Conservation (phyloP, 148 eudicot genomes). For the Nyssa sinensis region DNA sequence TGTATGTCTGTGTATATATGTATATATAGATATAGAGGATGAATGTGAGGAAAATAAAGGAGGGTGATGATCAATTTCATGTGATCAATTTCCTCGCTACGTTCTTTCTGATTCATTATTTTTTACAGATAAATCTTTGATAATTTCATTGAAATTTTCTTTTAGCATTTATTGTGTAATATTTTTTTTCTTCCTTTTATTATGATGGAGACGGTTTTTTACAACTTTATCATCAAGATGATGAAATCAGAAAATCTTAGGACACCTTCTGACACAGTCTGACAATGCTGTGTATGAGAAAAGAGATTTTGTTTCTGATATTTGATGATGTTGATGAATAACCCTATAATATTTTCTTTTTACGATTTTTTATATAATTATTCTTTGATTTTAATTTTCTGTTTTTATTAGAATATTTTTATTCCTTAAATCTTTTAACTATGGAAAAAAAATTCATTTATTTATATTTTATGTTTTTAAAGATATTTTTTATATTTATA, state of each 20-base stretch:
- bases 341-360: no score
- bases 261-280: slow-evolving; percentile 43
- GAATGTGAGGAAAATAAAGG: slow-evolving; percentile 18
- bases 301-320: slow-evolving; percentile 25
- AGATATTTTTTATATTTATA: no score
- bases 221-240: slow-evolving; percentile 14
- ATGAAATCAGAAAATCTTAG: slow-evolving; percentile 38
- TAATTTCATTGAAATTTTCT: background rate
- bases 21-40: background rate
- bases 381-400: no score
- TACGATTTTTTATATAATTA: no score
- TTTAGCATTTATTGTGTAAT: background rate
- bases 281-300: slow-evolving; percentile 37
- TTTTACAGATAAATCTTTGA: background rate
- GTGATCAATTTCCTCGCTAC: slow-evolving; percentile 29
- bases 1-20: background rate
- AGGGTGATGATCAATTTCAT: slow-evolving; percentile 24
- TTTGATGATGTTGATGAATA: background rate
- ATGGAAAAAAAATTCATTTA: no score
- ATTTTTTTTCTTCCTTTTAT: no score
- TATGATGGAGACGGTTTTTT: background rate
- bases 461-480: no score
- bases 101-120: slow-evolving; percentile 33
- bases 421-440: no score
- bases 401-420: no score